Evolutionary conservation across 2,329 filamentous ascomycete species (phyloP).

Genomic region (Bipolaris sorokiniana): DNA sequence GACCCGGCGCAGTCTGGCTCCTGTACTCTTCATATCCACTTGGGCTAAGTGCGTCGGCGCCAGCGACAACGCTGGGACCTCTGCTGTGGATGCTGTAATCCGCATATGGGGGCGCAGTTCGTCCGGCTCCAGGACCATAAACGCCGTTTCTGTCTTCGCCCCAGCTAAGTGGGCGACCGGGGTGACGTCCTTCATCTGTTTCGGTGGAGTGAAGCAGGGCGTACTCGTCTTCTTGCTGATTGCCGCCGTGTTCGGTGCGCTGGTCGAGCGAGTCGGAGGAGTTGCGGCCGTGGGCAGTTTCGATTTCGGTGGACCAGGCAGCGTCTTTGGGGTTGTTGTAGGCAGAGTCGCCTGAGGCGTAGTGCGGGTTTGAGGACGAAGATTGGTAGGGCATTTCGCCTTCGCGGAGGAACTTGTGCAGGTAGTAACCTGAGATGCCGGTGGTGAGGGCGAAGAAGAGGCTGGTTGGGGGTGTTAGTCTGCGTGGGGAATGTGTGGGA

Average conservation of each 20-base stretch:
- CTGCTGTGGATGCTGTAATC: constrained; percentile 38
- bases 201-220: constrained; percentile 55
- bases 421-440: constrained; percentile 61
- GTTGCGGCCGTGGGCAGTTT: constrained; percentile 48
- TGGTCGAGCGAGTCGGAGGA: constrained; percentile 52
- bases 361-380: constrained; percentile 54
- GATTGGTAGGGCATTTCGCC: constrained; percentile 59
- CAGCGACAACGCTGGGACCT: constrained; percentile 19
- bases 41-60: constrained; percentile 42
- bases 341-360: constrained; percentile 40
- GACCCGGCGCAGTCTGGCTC: constrained; percentile 23
- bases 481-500: background rate
- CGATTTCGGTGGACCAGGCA: constrained; percentile 53
- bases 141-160: constrained; percentile 40
- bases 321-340: constrained; percentile 44
- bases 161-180: constrained; percentile 50
- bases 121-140: no score
- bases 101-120: constrained; percentile 41
- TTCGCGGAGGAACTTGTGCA: constrained; percentile 63
- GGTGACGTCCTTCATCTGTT: constrained; percentile 50
- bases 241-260: constrained; percentile 47
- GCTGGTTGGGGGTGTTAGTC: constrained; percentile 40
- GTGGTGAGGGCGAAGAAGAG: constrained; percentile 61
- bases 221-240: constrained; percentile 59
- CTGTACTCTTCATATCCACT: constrained; percentile 46